phyloP scores from a whole-genome alignment of 352 stramenopile genomes.

The Phytopythium boreale region DNA sequence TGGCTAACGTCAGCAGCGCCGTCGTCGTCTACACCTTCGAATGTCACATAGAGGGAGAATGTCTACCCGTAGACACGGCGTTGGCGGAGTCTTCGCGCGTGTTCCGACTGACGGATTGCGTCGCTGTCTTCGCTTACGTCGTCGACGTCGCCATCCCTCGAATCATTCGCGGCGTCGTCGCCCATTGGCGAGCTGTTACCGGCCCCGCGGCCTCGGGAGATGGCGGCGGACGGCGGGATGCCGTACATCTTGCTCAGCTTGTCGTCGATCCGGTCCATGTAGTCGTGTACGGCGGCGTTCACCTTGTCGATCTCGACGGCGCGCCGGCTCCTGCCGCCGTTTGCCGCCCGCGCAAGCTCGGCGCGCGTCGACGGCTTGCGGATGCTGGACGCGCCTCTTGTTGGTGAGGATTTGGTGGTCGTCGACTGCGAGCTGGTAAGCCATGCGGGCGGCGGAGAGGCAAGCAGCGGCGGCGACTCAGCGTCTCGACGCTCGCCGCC shows the following conservation, averaged over 20 bases:
- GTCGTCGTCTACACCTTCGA: too few relatives aligned
- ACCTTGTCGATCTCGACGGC: conserved; percentile 65
- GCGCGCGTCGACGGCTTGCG: conserved; percentile 1
- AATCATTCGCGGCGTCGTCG: background rate
- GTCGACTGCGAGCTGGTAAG: conserved; percentile 1
- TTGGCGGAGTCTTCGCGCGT: too few relatives aligned
- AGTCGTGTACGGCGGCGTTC: conserved; percentile 65
- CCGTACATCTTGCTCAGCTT: conserved; percentile 81
- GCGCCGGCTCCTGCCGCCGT: conserved; percentile 17
- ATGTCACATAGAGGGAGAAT: too few relatives aligned
- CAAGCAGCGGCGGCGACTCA: too few relatives aligned
- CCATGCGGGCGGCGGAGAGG: conserved; percentile 2
- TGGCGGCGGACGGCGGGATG: conserved; percentile 47
- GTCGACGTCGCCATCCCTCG: background rate
- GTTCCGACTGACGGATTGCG: background rate
- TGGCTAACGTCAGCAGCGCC: too few relatives aligned
- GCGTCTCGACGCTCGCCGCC: background rate
- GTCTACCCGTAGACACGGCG: too few relatives aligned
- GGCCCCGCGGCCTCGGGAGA: background rate
- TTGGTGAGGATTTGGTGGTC: background rate
- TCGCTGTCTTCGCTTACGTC: background rate
- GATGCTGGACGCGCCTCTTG: background rate
- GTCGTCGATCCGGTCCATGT: conserved; percentile 82
- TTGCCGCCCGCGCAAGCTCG: conserved; percentile 5
- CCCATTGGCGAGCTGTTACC: background rate